Base-by-base conservation (phyloP, 176 grass and related monocot species). In the Phoenix roebelenii region DNA sequence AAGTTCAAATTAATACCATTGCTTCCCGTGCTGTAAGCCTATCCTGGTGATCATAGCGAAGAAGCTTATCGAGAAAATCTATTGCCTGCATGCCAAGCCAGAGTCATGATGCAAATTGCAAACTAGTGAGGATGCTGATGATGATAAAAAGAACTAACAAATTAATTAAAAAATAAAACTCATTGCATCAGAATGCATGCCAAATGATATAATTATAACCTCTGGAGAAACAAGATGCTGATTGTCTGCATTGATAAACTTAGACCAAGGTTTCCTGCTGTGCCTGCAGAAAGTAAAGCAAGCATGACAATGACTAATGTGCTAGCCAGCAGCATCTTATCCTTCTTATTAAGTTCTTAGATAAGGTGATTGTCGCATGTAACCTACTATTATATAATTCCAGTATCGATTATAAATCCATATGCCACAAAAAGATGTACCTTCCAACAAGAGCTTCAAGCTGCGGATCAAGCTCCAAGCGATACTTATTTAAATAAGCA, bases 371-470 rank as follows among this genome's bases (percentile, higher is more conserved):
- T 44, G 35, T 12, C 35, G 2, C 35, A 44, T 44, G 35, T 44
- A 44, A 12, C 35, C 35, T 44, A 44, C 35, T 30, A 30, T 30
- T 6, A 30, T 30, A 30, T 30, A 30, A 30, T 30, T 44, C 7
- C 14, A 14, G 9, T 44, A 44, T 44, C 10, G 1, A 44, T 44
- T 44, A 12, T 44, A 44, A 44, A 44, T 44, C 9, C 35, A 44
- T 9, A 14, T 44, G 10, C 2, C 48, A 59, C 1, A 67, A 35
- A 16, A 15, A 23, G 70, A 58, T 22, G 57, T 76, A 93, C 94
- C 88, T 98, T 78, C 94, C 94, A 74, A 92, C 85, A 79, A 92
- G 88, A 74, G 82, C 82, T 89, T 89, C 94, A 77, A 98, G 82
- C 50, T 98, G 94, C 54, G 88, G 85, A 12, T 98, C 88, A 82